These are phyloP conservation scores for Fusarium bulbicola DNA, from an alignment of 2,329 filamentous ascomycete species.

Conservation along the genomic window DNA sequence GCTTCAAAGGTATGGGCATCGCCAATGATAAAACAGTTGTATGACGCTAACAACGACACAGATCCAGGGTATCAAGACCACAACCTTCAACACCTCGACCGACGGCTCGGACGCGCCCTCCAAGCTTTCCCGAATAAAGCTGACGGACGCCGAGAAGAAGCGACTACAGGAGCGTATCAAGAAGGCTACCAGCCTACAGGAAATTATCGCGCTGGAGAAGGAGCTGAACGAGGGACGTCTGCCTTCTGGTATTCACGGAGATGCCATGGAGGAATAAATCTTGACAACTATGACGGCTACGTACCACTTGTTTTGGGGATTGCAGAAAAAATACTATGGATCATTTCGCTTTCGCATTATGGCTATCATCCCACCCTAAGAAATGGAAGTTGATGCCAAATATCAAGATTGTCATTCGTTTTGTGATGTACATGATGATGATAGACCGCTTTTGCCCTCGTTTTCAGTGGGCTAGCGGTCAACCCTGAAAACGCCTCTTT, in stretches of 20 bases:
- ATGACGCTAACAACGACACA: slow-evolving; percentile 43
- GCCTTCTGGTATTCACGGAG: slow-evolving; percentile 71
- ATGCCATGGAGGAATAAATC: slow-evolving; percentile 68
- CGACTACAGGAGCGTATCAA: slow-evolving; percentile 86
- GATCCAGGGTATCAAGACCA: slow-evolving; percentile 88
- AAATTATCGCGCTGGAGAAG: slow-evolving; percentile 91
- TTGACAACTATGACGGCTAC: background rate
- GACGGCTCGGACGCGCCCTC: slow-evolving; percentile 57
- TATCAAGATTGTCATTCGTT: background rate
- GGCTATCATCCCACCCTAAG: slow-evolving; percentile 1
- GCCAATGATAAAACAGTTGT: background rate
- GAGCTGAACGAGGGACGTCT: slow-evolving; percentile 89
- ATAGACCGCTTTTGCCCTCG: background rate
- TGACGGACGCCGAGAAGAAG: slow-evolving; percentile 89
- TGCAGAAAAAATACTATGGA: slow-evolving; percentile 27
- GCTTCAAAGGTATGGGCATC: slow-evolving; percentile 69
- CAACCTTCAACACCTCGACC: slow-evolving; percentile 69
- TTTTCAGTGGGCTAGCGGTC: background rate
- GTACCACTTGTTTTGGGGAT: slow-evolving; percentile 8
- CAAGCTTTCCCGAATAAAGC: slow-evolving; percentile 79
- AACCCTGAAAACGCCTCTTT: background rate
- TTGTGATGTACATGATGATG: background rate
- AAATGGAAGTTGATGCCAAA: background rate
- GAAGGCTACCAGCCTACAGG: slow-evolving; percentile 87
- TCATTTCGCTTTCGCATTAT: slow-evolving; percentile 21